Base-by-base conservation (phyloP, 805 yeast genomes). In the Candida nemodendra region DNA sequence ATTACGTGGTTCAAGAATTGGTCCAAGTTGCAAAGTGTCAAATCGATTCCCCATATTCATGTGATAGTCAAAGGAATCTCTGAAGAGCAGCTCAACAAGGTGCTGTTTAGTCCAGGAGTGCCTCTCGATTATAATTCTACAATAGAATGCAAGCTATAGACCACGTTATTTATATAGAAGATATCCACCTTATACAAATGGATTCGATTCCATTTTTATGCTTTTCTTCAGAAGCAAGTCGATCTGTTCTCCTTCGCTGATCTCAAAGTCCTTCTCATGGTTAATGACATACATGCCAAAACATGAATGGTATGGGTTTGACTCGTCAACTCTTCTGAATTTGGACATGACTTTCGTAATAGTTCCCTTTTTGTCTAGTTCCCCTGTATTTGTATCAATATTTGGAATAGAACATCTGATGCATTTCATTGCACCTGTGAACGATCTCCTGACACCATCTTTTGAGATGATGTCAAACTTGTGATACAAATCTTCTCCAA, bases 1-100 rank as follows among this genome's bases (percentile, higher is more conserved):
- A 50, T 74, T 30, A 54, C 68, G 2, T 84, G 91, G 91, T 84
- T 84, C 58, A 71, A 83, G 47, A 84, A 84, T 54, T 83, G 84
- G 76, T 73, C 81, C 6, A 68, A 72, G 5, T 57, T 84, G 27
- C 93, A 84, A 55, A 81, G 88, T 54, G 81, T 84, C 5, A 71
- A 66, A 46, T 68, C 75, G 21, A 64, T 84, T 24, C 81, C 88
- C 17, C 93, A 84, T 54, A 62, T 83, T n/a, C 93, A 84, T 58
- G 74, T 83, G 2, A 51, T 84, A 19, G 46, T 84, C 9, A 71
- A 64, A 32, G 72, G 68, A n/a, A 50, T 69, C 17, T 47, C 54
- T 4, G 30, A 48, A 9, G 60, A 57, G 4, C 52, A 58, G 9
- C 33, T 62, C 5, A 36, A 44, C 3, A 37, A 30, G 18, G 40